Evolutionary conservation across 768 basidiomycete genomes (phyloP).

Genomic region (Termitomyces heimii): DNA sequence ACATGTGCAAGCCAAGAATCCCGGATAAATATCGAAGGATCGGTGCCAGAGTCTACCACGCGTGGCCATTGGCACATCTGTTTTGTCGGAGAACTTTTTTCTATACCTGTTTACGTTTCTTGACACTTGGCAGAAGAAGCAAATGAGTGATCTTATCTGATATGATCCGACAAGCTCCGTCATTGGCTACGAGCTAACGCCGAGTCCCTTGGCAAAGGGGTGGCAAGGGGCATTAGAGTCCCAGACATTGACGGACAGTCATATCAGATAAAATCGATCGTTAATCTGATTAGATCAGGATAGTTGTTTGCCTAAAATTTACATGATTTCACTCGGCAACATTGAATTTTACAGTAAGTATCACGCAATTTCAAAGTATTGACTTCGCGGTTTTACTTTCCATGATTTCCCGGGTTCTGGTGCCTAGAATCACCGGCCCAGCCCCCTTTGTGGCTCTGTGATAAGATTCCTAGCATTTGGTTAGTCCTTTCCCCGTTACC

Average conservation of each 20-base stretch:
- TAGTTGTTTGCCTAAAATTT: neutral
- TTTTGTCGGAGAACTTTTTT: neutral
- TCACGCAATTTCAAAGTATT: slow-evolving; percentile 6
- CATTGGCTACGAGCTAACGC: slow-evolving; percentile 12
- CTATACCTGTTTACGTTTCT: neutral
- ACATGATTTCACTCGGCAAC: neutral
- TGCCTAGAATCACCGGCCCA: neutral
- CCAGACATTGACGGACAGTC: neutral
- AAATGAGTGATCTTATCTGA: slow-evolving; percentile 27
- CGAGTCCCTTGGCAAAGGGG: slow-evolving; percentile 10
- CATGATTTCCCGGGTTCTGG: neutral
- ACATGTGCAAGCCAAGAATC: neutral
- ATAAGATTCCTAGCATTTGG: neutral
- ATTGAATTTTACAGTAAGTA: neutral
- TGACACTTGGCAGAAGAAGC: slow-evolving; percentile 11
- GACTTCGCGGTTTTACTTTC: neutral
- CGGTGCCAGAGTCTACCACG: neutral
- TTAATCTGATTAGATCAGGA: slow-evolving; percentile 22
- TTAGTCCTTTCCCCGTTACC: neutral
- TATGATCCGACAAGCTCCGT: slow-evolving; percentile 20
- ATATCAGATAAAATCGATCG: slow-evolving; percentile 20
- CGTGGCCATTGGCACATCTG: neutral
- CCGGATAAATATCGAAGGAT: neutral
- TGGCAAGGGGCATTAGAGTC: slow-evolving; percentile 11
- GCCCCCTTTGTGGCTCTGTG: neutral